Conservation (phyloP, 441 rosid species). For the Erysimum cheiri region DNA sequence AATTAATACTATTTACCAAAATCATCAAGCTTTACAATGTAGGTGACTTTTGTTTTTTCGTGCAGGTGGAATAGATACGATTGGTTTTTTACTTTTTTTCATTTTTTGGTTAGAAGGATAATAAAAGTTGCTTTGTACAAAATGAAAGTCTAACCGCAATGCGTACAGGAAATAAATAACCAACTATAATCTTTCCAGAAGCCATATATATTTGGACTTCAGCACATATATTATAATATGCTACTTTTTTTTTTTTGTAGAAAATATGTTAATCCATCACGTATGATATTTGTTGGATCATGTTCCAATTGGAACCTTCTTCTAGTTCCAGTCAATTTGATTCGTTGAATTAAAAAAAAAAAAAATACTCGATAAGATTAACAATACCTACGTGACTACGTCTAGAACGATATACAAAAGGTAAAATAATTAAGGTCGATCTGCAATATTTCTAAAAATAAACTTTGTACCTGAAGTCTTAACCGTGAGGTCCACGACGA, state of each 20-base stretch:
- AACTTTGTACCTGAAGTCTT: not conserved
- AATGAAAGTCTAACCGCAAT: constrained; percentile 2
- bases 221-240: not conserved
- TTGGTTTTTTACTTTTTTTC: not conserved
- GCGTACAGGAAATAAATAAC: not conserved
- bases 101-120: not conserved
- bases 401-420: constrained; percentile 14
- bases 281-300: constrained; percentile 30
- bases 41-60: not conserved
- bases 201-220: not conserved
- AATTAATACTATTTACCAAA: too few relatives aligned
- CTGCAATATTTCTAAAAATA: not conserved
- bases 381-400: not conserved
- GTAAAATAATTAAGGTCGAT: not conserved
- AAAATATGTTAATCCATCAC: not conserved
- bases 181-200: constrained; percentile 31
- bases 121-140: constrained; percentile 3
- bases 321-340: constrained; percentile 39
- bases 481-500: not conserved
- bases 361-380: not conserved
- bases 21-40: not conserved
- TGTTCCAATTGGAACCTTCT: constrained; percentile 38
- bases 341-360: constrained; percentile 15
- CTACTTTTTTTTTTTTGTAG: too few relatives aligned
- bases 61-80: constrained; percentile 1